Conservation (phyloP, 2,329 filamentous ascomycete species). For the Aureobasidium sp. region DNA sequence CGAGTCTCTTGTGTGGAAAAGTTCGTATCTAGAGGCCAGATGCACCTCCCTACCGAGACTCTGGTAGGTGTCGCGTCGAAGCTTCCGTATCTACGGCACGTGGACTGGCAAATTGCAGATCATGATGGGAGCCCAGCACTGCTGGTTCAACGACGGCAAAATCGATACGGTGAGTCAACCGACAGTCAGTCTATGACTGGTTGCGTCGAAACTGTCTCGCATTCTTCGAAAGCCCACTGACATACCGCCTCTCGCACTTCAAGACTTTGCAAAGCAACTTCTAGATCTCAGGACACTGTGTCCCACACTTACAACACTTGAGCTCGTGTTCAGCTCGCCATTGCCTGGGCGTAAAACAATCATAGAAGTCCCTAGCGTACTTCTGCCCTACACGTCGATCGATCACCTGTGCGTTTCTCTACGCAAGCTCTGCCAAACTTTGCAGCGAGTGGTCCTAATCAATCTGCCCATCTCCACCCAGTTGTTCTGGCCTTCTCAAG, state of each 20-base stretch:
- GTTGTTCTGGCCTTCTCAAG: neutral
- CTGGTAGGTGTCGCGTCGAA: neutral
- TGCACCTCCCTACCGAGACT: neutral
- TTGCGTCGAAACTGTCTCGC: too few relatives aligned
- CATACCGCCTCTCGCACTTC: neutral
- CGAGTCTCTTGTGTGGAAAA: neutral
- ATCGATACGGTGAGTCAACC: neutral
- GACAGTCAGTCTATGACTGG: too few relatives aligned
- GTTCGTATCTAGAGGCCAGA: neutral
- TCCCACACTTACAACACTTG: neutral
- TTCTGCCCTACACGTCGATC: neutral
- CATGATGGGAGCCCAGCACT: neutral
- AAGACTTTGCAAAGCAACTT: neutral
- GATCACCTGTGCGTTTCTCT: neutral
- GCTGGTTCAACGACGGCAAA: neutral
- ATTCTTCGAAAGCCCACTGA: neutral
- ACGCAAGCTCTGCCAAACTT: neutral
- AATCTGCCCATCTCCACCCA: neutral
- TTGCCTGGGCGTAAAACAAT: neutral
- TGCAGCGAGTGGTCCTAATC: neutral
- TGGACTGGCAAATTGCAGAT: neutral
- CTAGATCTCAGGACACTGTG: neutral
- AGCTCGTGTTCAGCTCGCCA: neutral
- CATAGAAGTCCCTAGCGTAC: neutral
- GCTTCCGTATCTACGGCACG: neutral